Evolutionary conservation across 108 stramenopile genomes (phyloP).

Genomic region (Discostella stelligeroides): DNA sequence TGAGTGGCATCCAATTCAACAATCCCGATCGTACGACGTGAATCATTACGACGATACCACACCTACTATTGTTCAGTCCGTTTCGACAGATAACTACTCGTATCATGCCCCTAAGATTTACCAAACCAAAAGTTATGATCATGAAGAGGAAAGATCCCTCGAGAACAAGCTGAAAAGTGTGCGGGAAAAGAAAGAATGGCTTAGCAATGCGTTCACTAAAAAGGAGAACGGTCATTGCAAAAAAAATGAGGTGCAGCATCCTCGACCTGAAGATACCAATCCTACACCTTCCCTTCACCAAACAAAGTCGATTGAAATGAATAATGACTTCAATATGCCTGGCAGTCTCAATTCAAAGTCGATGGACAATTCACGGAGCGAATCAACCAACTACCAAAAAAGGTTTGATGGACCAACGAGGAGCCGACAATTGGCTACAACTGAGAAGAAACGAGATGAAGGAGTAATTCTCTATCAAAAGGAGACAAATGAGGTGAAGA

Average conservation of each 20-base stretch:
- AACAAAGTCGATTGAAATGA: slow-evolving; percentile 22
- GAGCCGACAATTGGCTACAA: too few relatives aligned
- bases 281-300: background rate
- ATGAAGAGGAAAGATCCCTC: too few relatives aligned
- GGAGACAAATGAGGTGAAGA: background rate
- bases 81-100: too few relatives aligned
- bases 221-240: slow-evolving; percentile 5
- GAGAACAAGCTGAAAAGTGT: slow-evolving; percentile 32
- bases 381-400: slow-evolving; percentile 7
- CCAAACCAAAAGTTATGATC: too few relatives aligned
- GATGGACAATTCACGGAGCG: slow-evolving; percentile 2
- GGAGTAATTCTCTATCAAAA: slow-evolving; percentile 33
- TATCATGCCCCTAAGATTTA: too few relatives aligned
- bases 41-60: background rate
- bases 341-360: slow-evolving; percentile 8
- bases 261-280: background rate
- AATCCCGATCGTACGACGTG: background rate
- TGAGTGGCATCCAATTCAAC: background rate
- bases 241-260: too few relatives aligned
- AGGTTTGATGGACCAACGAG: slow-evolving; percentile 31
- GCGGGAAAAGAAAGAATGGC: slow-evolving; percentile 49
- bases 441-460: background rate
- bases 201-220: slow-evolving; percentile 46
- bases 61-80: too few relatives aligned
- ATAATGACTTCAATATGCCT: background rate